Evolutionary conservation across 2,329 filamentous ascomycete species (phyloP), one percentile per base, ranked within the genome.

Genomic region (Pyrenochaeta sp.): DNA sequence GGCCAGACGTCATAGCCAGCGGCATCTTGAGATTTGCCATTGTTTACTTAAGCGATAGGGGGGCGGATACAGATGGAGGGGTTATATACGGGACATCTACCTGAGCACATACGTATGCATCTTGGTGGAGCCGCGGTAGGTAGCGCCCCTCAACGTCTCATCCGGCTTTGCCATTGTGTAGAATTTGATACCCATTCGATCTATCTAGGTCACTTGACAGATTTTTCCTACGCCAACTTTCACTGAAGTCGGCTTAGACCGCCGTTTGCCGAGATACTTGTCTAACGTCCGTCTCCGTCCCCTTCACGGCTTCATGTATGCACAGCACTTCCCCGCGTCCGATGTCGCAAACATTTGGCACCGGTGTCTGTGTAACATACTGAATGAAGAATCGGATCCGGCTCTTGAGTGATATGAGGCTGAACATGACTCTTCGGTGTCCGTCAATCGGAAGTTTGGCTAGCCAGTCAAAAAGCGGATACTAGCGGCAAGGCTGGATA

Each of bases 51-150:
- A 42, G 36, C 30, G 19, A 30, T 14, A 21, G 18, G 23, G 41
- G 43, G 24, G 30, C 61, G 56, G 59, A 60, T 65, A 64, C 45
- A 60, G 45, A 51, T 61, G 61, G 58, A 28, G 19, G 46, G 59
- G 61, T 47, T 57, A 64, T 41, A 26, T 50, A 46, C 53, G 57
- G 55, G 42, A 51, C n/a, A 36, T 36, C 24, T 48, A 30, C 36
- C 43, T 28, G 43, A 21, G 15, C 28, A 34, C 43, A 48, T 38
- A 45, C 28, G 46, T 47, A 54, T 43, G 51, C 41, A 39, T 30
- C 39, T 31, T 19, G 24, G 42, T 32, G 48, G 47, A 45, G 26
- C 35, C 15, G 35, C 30, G 40, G 41, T 41, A 39, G 17, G 38
- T 40, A 39, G 35, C 40, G 37, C 40, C 29, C 35, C 41, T 21